Percentiles rank a stretch among this genome's conserved stretches.
phyloP scores from a whole-genome alignment of 2,329 filamentous ascomycete genomes.

The Diaporthe citri region DNA sequence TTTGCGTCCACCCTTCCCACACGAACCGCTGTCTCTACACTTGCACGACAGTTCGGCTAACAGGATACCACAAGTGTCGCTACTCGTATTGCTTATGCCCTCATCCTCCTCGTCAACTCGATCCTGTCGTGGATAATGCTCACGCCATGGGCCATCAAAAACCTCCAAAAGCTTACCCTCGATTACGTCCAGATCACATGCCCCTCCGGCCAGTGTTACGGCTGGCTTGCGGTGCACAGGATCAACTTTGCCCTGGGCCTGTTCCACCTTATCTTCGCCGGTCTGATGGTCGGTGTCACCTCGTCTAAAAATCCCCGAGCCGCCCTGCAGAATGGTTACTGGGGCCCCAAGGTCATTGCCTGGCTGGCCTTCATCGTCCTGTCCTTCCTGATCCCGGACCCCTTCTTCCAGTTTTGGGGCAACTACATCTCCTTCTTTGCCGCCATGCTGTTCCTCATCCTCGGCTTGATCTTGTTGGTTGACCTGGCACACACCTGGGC shows the following conservation, averaged over 20 bases:
- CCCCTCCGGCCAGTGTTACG: constrained; percentile 89
- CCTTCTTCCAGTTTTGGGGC: constrained; percentile 95
- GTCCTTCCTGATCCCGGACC: constrained; percentile 95
- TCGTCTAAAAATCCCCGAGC: constrained; percentile 90
- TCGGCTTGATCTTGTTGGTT: constrained; percentile 91
- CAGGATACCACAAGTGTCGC: constrained; percentile 75
- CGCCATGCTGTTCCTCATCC: constrained; percentile 92
- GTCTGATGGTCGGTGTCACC: constrained; percentile 87
- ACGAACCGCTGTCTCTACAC: constrained; percentile 1
- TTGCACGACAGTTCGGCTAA: constrained; percentile 41
- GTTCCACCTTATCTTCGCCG: constrained; percentile 89
- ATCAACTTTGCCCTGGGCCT: constrained; percentile 98
- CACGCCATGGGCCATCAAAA: constrained; percentile 97
- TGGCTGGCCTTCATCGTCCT: constrained; percentile 90
- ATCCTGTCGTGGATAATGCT: constrained; percentile 99
- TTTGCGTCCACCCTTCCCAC: background rate
- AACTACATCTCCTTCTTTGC: constrained; percentile 91
- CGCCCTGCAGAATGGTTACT: constrained; percentile 96
- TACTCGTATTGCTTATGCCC: constrained; percentile 94
- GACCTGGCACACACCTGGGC: constrained; percentile 98
- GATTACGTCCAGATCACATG: constrained; percentile 98
- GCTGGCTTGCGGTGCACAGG: constrained; percentile 95
- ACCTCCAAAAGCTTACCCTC: constrained; percentile 89
- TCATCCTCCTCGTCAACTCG: constrained; percentile 93
- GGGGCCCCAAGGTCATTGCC: constrained; percentile 93